A percentile compares a stretch with the other conserved stretches of the same genome.
phyloP scores from a whole-genome alignment of 2,329 filamentous ascomycete species.

The Colletotrichum orbiculare region DNA sequence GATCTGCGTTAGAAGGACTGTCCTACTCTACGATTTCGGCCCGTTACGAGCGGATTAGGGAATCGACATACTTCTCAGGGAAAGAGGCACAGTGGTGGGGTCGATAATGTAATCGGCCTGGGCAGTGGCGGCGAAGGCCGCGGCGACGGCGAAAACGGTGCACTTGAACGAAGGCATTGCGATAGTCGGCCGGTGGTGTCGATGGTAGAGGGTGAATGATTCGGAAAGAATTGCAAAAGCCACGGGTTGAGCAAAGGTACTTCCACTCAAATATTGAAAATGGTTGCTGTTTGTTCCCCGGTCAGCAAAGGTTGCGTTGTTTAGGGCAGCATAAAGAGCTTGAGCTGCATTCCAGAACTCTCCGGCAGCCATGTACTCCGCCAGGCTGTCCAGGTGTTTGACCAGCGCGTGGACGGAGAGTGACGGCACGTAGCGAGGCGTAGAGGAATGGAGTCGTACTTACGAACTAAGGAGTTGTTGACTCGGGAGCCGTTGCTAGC shows the following conservation, averaged over 20 bases:
- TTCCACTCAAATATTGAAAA: constrained; percentile 13
- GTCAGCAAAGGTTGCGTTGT: constrained; percentile 27
- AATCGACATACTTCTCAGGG: constrained; percentile 60
- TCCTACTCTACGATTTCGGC: not conserved
- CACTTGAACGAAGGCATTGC: constrained; percentile 67
- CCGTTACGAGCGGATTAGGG: not conserved
- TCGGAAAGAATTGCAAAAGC: constrained; percentile 5
- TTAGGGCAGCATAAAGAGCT: not conserved
- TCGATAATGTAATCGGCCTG: constrained; percentile 71
- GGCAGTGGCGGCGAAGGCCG: constrained; percentile 62
- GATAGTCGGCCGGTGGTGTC: constrained; percentile 9
- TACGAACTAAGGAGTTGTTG: constrained; percentile 17
- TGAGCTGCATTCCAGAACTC: constrained; percentile 33
- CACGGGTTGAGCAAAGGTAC: not conserved
- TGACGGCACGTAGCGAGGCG: constrained; percentile 3
- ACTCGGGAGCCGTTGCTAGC: constrained; percentile 17
- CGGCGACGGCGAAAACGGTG: constrained; percentile 64
- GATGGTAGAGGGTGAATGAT: not conserved
- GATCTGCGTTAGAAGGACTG: constrained; percentile 34
- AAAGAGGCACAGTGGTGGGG: constrained; percentile 66
- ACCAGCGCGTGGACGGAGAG: constrained; percentile 8
- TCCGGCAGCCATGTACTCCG: constrained; percentile 16
- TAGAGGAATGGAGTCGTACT: constrained; percentile 24
- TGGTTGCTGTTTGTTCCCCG: constrained; percentile 27
- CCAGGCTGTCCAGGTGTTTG: constrained; percentile 11